Base-by-base conservation (phyloP, 2,329 filamentous ascomycete genomes). In the Penicillium glabrum region DNA sequence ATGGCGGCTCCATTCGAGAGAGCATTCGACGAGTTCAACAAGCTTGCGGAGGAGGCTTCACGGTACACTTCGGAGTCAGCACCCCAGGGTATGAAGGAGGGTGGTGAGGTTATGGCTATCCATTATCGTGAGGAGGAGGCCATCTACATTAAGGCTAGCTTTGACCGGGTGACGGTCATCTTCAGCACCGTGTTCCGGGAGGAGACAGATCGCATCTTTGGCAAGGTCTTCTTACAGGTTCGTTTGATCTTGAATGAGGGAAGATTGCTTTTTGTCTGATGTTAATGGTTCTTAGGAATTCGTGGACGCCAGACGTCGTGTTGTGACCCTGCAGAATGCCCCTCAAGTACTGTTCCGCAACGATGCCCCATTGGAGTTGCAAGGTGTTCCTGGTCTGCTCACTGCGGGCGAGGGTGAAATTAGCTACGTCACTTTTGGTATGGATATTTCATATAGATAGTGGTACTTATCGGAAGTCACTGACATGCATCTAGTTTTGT, bases 1-100 rank as follows among this genome's bases (percentile, higher is more conserved):
- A 98, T 99, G 95, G 96, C 95, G 60, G 93, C 95, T 49, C 95
- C 96, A 1, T 99, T 99, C 76, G 95, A 99, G 80, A 89, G 93
- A 72, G 95, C 96, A 23, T 99, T 98, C 74, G 86, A 96, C 69
- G 92, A 97, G 75, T 91, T 97, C 77, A 89, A 93, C 70, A 84
- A 87, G 62, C 79, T 99, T 61, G 87, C 89, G 67, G 91, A 96
- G 71, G 91, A 93, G 69, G 93, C 95, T 7, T 90, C 91, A 46
- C 91, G 93, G 72, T 98, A 95, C 74, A 96, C 91, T 37, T 91
- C 90, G 2, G 95, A 99, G 76, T 90, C 93, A 60, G 95, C 96
- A 52, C 95, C 95, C 1, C 91, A 96, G 73, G 93, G 93, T 61
- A 82, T 97, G 29, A 82, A 82, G 64, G 95, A 98, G 77, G 93